A percentile compares a stretch with the other conserved stretches of the same genome.
phyloP scores from a whole-genome alignment of 768 basidiomycete species.

The Coprinopsis marcescibilis region DNA sequence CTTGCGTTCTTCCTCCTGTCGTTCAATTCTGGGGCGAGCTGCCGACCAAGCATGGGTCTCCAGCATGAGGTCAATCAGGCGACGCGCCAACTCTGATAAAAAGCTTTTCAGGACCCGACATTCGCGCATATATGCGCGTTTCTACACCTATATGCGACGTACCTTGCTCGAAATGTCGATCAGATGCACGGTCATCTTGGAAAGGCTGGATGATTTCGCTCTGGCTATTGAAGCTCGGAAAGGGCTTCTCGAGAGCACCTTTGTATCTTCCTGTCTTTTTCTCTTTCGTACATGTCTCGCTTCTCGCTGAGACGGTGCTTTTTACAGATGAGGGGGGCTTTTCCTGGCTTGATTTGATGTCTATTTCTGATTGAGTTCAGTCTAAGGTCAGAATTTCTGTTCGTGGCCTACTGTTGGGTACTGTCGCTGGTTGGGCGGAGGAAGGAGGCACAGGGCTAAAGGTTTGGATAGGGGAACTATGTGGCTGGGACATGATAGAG shows the following conservation, averaged over 20 bases:
- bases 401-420: too few relatives aligned
- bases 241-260: not conserved
- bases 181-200: not conserved
- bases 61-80: not conserved
- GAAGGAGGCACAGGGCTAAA: too few relatives aligned
- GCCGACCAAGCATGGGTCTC: conserved; percentile 1
- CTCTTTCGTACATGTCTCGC: too few relatives aligned
- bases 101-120: not conserved
- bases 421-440: too few relatives aligned
- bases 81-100: conserved; percentile 2
- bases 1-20: not conserved
- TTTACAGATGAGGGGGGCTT: too few relatives aligned
- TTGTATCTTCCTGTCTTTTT: too few relatives aligned
- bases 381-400: too few relatives aligned
- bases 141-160: not conserved
- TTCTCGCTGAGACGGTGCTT: too few relatives aligned
- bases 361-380: too few relatives aligned
- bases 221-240: not conserved
- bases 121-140: conserved; percentile 3
- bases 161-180: not conserved
- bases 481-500: too few relatives aligned
- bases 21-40: not conserved
- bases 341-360: too few relatives aligned
- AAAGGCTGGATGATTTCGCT: conserved; percentile 1
- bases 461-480: too few relatives aligned